Percentiles rank a stretch among this genome's conserved stretches.
Conservation (phyloP, 768 basidiomycete species). For the Suillus americanus region DNA sequence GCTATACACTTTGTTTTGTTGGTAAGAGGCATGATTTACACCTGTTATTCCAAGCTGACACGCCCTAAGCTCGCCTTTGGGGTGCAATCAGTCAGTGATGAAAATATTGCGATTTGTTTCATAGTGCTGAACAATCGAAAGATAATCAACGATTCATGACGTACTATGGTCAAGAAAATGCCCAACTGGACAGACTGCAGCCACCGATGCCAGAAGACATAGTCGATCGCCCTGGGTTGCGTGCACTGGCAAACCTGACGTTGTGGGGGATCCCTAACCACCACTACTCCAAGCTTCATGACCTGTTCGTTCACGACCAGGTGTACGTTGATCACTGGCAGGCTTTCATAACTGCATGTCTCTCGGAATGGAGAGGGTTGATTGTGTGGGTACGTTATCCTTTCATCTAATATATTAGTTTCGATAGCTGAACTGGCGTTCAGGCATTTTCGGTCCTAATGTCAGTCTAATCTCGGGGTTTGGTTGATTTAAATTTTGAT, state of each 20-base stretch:
- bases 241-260: slow-evolving; percentile 33
- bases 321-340: slow-evolving; percentile 51
- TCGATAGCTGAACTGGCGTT: background rate
- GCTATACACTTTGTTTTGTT: slow-evolving; percentile 37
- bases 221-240: slow-evolving; percentile 32
- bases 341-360: slow-evolving; percentile 38
- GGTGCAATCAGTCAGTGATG: slow-evolving; percentile 37
- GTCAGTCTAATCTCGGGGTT: slow-evolving; percentile 14
- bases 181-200: slow-evolving; percentile 48
- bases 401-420: background rate
- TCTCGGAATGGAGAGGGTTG: slow-evolving; percentile 45
- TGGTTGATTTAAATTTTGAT: slow-evolving; percentile 30
- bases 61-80: slow-evolving; percentile 41
- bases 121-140: slow-evolving; percentile 19
- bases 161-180: slow-evolving; percentile 50
- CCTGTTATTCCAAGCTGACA: background rate
- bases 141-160: slow-evolving; percentile 47
- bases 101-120: background rate
- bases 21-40: slow-evolving; percentile 22
- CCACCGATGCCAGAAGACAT: slow-evolving; percentile 40
- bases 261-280: slow-evolving; percentile 41
- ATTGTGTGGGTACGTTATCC: slow-evolving; percentile 32
- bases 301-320: slow-evolving; percentile 48
- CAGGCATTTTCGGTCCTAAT: slow-evolving; percentile 15
- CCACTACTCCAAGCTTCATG: slow-evolving; percentile 40